Evolutionary conservation across 768 basidiomycete genomes (phyloP), one percentile per base, ranked within the genome.

Genomic region (Dacryopinax primogenitus): DNA sequence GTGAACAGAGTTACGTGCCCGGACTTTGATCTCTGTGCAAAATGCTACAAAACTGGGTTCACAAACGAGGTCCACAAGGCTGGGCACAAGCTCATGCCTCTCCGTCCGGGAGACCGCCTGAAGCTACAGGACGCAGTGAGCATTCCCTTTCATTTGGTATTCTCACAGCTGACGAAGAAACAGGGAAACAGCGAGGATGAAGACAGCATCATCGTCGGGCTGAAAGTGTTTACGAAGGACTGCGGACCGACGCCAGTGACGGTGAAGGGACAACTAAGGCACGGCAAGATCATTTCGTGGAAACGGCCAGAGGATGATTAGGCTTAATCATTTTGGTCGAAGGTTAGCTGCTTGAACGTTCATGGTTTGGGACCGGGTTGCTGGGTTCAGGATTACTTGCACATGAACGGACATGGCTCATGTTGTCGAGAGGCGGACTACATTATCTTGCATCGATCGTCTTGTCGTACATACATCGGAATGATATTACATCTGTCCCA

Each of bases 211-310:
- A 58, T 32, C 18, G 51, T 58, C 21, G 51, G 51, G 3, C 18
- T 58, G 13, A 58, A 58, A 30, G 51, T 58, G 26, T 58, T 58
- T 30, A 58, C 51, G 51, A 58, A 58, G 30, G 51, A 58, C 21
- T 58, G 51, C 51, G 32, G 32, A 18, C 26, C 26, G 9, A 26
- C 51, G 12, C 51, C 51, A 30, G 51, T 58, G 26, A 58, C 51
- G 4, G 21, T 58, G 11, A 11, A 30, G 4, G 51, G 51, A 11
- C 51, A 58, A 18, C 30, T 58, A 18, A 23, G 51, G 15, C 51
- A 58, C 30, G 51, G 51, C 9, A 11, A 30, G 51, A 58, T 58
- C 26, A 58, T 58, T 30, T 58, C 51, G 3, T 58, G 51, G 51
- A 58, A 58, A 18, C 11, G 51, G 23, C 51, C 51, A 3, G 51